Evolutionary conservation across 2,329 filamentous ascomycete species (phyloP).

Genomic region (Fusarium chlamydosporum): DNA sequence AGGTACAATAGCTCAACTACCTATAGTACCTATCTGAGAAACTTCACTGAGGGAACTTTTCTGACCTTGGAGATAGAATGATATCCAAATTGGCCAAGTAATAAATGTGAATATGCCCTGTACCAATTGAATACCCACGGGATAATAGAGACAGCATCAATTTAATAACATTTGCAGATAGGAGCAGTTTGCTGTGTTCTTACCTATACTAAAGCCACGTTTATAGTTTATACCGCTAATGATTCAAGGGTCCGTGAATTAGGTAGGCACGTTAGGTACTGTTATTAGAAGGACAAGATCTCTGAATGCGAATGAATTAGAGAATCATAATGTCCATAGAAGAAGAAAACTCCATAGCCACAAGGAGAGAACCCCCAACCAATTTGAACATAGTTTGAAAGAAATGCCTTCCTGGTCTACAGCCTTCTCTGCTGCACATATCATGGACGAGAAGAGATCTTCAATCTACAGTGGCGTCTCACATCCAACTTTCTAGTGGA

Average conservation of each 20-base stretch:
- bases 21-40: background rate
- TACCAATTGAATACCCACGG: background rate
- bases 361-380: background rate
- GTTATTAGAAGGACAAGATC: background rate
- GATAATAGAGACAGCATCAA: background rate
- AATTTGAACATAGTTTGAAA: background rate
- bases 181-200: background rate
- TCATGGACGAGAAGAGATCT: constrained; percentile 4
- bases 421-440: background rate
- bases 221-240: constrained; percentile 27
- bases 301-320: background rate
- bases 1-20: background rate
- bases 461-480: constrained; percentile 26
- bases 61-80: background rate
- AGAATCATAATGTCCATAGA: background rate
- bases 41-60: background rate
- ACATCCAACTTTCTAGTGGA: constrained; percentile 27
- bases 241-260: constrained; percentile 9
- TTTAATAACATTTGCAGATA: background rate
- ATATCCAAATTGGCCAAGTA: background rate
- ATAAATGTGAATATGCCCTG: too few relatives aligned
- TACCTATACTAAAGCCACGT: constrained; percentile 18
- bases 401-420: background rate
- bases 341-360: background rate
- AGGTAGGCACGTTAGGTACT: too few relatives aligned